Percentiles rank a stretch among this genome's conserved stretches.
phyloP scores from a whole-genome alignment of 441 rosid genomes.

The Euphorbia celastroides region DNA sequence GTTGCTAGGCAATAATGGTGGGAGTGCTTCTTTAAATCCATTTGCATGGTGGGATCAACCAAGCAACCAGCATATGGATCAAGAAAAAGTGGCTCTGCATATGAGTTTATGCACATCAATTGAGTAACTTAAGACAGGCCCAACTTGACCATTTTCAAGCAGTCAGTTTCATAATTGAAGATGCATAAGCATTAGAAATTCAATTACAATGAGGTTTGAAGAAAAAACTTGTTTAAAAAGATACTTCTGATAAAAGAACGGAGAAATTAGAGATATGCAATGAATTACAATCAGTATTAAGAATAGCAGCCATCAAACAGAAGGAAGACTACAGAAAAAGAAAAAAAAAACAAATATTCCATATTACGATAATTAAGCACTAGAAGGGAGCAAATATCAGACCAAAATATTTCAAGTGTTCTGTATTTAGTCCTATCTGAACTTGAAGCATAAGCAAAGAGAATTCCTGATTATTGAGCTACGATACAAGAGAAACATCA shows the following conservation, averaged over 20 bases:
- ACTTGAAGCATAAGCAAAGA: not conserved
- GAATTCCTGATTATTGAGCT: not conserved
- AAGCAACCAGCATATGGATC: conserved; percentile 91
- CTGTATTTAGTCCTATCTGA: not conserved
- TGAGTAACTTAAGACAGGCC: not conserved
- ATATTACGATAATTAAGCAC: not conserved
- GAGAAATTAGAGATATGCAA: not conserved
- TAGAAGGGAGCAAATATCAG: not conserved
- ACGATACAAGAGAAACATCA: not conserved
- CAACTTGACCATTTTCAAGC: not conserved
- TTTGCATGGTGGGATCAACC: conserved; percentile 38
- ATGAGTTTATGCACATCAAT: conserved; percentile 9
- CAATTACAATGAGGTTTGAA: not conserved
- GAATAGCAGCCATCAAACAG: not conserved
- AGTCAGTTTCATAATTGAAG: not conserved
- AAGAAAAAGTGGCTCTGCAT: conserved; percentile 74
- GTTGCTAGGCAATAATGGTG: conserved; percentile 73
- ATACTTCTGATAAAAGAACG: not conserved
- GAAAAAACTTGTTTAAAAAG: not conserved
- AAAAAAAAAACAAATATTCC: not conserved
- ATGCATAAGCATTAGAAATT: not conserved
- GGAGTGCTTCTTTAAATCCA: conserved; percentile 36
- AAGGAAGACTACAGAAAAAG: not conserved
- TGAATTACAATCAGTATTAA: not conserved
- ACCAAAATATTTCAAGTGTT: not conserved